Percentiles rank a stretch among this genome's conserved stretches.
Evolutionary conservation across 2,329 filamentous ascomycete species (phyloP).

Genomic region (Mariannaea sp.): DNA sequence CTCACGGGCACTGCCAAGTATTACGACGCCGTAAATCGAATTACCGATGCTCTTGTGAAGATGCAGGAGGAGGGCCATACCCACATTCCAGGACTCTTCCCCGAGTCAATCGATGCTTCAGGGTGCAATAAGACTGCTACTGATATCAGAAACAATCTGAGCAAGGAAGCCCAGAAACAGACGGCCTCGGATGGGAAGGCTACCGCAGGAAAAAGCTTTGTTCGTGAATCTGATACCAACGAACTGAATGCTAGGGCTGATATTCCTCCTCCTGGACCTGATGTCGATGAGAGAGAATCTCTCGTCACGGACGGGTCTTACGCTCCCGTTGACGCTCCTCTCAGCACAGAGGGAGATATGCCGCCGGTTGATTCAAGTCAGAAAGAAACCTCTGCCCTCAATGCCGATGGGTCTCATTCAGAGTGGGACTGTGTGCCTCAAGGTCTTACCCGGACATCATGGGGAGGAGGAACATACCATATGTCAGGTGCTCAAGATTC

Average conservation of each 20-base stretch:
- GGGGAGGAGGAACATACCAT: slow-evolving; percentile 55
- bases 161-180: slow-evolving; percentile 44
- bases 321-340: not conserved
- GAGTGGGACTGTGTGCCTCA: slow-evolving; percentile 62
- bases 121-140: slow-evolving; percentile 70
- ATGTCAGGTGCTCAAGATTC: slow-evolving; percentile 72
- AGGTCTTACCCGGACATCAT: slow-evolving; percentile 57
- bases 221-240: slow-evolving; percentile 5
- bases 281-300: not conserved
- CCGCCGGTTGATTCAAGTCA: not conserved
- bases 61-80: slow-evolving; percentile 70
- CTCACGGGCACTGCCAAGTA: slow-evolving; percentile 81
- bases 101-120: slow-evolving; percentile 75
- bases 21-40: slow-evolving; percentile 86
- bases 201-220: slow-evolving; percentile 38
- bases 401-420: slow-evolving; percentile 42
- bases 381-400: slow-evolving; percentile 37
- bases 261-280: not conserved
- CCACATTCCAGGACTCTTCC: slow-evolving; percentile 78
- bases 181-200: slow-evolving; percentile 41
- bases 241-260: not conserved
- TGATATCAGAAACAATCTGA: slow-evolving; percentile 37
- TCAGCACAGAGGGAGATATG: not conserved
- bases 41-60: slow-evolving; percentile 78
- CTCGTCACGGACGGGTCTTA: slow-evolving; percentile 2